Conservation (phyloP, 1,284 basidiomycete genomes). For the Trichosporon coremiiforme region DNA sequence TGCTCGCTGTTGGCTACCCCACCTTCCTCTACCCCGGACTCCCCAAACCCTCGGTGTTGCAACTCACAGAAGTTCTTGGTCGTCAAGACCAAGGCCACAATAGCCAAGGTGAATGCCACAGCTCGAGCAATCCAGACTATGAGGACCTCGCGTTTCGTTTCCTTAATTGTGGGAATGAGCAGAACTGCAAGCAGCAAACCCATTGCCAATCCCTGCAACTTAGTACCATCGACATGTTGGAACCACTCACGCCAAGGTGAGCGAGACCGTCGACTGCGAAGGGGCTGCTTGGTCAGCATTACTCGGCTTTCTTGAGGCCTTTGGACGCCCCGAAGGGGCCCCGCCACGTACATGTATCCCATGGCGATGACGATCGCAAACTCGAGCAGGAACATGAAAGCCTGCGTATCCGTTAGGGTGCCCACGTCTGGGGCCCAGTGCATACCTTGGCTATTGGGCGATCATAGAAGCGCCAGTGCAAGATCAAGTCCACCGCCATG, state of each 20-base stretch:
- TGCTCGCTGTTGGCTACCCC: slow-evolving; percentile 18
- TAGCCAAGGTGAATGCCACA: slow-evolving; percentile 69
- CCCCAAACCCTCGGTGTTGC: background rate
- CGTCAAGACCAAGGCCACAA: slow-evolving; percentile 80
- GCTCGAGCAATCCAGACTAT: slow-evolving; percentile 75
- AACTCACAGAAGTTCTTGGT: slow-evolving; percentile 74
- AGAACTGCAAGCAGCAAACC: slow-evolving; percentile 75
- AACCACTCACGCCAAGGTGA: slow-evolving; percentile 56
- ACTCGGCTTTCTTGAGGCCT: background rate
- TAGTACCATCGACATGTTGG: background rate
- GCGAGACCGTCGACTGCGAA: slow-evolving; percentile 56
- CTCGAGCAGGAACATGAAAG: slow-evolving; percentile 77
- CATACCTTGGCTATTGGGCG: slow-evolving; percentile 72
- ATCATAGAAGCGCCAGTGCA: slow-evolving; percentile 89
- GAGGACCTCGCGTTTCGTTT: slow-evolving; percentile 70
- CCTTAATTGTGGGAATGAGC: slow-evolving; percentile 86
- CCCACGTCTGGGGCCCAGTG: background rate
- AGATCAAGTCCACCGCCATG: slow-evolving; percentile 75
- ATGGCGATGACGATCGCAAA: slow-evolving; percentile 80
- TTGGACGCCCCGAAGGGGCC: background rate
- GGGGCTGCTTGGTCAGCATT: slow-evolving; percentile 33
- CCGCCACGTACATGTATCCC: slow-evolving; percentile 66
- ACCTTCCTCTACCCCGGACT: slow-evolving; percentile 2
- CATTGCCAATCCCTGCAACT: slow-evolving; percentile 60
- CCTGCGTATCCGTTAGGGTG: slow-evolving; percentile 32